Base-by-base conservation (phyloP, 1,139 yeast species). In the Blastobotrys illinoisensis region DNA sequence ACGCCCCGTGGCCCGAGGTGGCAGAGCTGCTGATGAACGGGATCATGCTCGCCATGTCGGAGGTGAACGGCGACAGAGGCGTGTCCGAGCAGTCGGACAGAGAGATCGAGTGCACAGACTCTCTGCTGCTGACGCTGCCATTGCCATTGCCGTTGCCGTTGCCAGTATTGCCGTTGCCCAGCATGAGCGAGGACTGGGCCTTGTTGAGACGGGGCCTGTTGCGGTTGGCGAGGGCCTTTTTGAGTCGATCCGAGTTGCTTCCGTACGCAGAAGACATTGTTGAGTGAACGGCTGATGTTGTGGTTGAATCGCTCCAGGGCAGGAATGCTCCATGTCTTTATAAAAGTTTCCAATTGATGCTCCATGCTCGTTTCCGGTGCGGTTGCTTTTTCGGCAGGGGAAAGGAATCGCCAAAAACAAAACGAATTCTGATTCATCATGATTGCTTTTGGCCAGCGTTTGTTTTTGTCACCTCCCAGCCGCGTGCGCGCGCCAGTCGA, bases 231-330 rank as follows among this genome's bases (percentile, higher is more conserved):
- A 50, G 20, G 13, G 54, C 57, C 46, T 50, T 50, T 46, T 50
- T 50, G 21, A 55, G 44, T 46, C 57, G 53, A 44, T 55, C 57
- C 11, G 54, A 48, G 20, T 55, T 55, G 28, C 49, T 46, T 40
- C 57, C 57, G 40, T 52, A 54, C 9, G 47, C 54, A 16, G 54
- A 20, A 50, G 44, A 36, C 44, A 24, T 51, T 26, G 26, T 44
- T 44, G 16, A 32, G 40, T 32, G 16, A 32, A 32, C 40, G 16
- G 16, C 40, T 11, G 40, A 32, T 13, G 16, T 32, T n/a, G 3
- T 32, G 16, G 16, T 13, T 7, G 13, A 11, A 32, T n/a, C 16
- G 11, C 2, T 32, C 16, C 13, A 32, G 11, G 11, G 16, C 40
- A 6, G 40, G 40, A 32, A 13, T 32, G 40, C 40, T 32, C 13